phyloP scores from a whole-genome alignment of 441 rosid genomes.

The Macaranga tanarius region DNA sequence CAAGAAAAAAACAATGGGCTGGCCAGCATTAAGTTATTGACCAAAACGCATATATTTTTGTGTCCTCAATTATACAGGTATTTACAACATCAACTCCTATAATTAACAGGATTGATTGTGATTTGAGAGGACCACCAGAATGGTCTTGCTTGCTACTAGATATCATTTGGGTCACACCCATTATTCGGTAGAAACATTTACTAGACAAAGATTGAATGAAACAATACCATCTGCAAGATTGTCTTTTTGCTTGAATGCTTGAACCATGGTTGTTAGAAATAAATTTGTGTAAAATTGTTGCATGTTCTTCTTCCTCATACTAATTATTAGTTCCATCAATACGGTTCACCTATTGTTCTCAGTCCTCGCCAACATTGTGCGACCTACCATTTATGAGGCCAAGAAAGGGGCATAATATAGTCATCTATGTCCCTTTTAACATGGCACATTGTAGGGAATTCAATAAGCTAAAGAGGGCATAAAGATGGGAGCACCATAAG shows the following conservation, averaged over 20 bases:
- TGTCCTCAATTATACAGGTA: too few species aligned
- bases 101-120: constrained; percentile 10
- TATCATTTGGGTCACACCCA: neutral
- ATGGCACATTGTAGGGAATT: too few species aligned
- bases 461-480: too few species aligned
- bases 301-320: neutral
- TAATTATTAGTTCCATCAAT: neutral
- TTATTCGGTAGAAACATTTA: neutral
- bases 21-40: neutral
- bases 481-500: too few species aligned
- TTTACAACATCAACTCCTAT: neutral
- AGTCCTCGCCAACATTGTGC: neutral
- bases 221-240: neutral
- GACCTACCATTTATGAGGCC: neutral
- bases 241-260: neutral
- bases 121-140: neutral
- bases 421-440: too few species aligned
- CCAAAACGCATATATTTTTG: neutral
- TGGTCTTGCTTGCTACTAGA: neutral
- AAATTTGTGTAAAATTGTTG: neutral
- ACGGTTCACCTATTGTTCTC: neutral
- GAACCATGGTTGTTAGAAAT: neutral
- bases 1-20: neutral
- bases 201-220: neutral
- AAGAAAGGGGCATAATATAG: neutral